These are phyloP conservation scores for Pochonia chlamydosporia DNA, from an alignment of 2,329 filamentous ascomycete species.

Conservation along the genomic window DNA sequence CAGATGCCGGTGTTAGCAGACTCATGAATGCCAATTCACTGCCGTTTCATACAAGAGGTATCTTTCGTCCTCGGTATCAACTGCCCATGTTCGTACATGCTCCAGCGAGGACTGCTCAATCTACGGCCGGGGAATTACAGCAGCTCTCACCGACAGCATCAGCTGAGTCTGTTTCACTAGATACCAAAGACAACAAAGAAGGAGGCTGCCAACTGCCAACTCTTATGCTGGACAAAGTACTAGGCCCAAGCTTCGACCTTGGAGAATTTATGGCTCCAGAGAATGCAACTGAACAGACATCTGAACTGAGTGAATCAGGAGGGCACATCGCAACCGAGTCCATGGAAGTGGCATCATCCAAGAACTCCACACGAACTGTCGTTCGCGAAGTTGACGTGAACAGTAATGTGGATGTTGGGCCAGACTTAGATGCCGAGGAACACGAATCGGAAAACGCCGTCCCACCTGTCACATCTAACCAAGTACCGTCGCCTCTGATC, in stretches of 20 bases:
- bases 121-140: constrained; percentile 10
- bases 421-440: neutral
- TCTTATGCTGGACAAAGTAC: constrained; percentile 10
- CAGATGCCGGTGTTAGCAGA: constrained; percentile 1
- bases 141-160: constrained; percentile 6
- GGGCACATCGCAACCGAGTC: neutral
- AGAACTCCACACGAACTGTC: neutral
- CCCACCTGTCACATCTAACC: neutral
- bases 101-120: constrained; percentile 6
- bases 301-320: neutral
- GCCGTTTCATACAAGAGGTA: constrained; percentile 5
- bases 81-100: constrained; percentile 11
- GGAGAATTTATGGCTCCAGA: constrained; percentile 2
- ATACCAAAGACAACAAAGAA: neutral
- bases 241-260: constrained; percentile 6
- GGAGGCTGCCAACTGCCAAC: constrained; percentile 7
- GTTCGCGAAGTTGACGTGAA: neutral
- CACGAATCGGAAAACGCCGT: neutral
- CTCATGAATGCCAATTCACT: neutral
- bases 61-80: constrained; percentile 12
- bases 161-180: neutral
- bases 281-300: neutral
- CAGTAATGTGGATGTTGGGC: neutral
- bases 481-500: neutral
- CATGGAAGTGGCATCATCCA: neutral